A percentile compares a stretch with the other conserved stretches of the same genome.
Conservation (phyloP, 1,284 basidiomycete genomes). For the Cystobasidiaceae sp. region DNA sequence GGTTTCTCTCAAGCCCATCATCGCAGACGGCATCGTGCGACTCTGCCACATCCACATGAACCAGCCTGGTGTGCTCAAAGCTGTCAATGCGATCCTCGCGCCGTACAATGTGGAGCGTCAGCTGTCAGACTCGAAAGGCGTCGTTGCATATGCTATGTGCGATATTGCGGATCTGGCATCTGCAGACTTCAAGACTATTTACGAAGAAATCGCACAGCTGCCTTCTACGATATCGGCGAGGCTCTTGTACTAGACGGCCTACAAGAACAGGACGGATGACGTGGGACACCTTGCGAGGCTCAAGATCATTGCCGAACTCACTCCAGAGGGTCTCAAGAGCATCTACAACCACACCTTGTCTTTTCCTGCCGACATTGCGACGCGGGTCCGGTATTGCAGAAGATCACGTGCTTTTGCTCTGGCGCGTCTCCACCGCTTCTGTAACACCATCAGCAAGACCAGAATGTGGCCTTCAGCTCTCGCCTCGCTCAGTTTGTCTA, state of each 20-base stretch:
- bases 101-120: conserved; percentile 99
- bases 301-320: no score
- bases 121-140: conserved; percentile 82
- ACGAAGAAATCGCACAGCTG: no score
- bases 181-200: no score
- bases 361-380: conserved; percentile 52
- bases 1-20: conserved; percentile 89
- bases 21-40: conserved; percentile 67
- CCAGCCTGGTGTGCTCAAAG: conserved; percentile 91
- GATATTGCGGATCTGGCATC: conserved; percentile 92
- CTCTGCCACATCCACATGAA: conserved; percentile 96
- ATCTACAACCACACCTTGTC: conserved; percentile 76
- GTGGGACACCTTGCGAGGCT: no score
- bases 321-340: conserved; percentile 62
- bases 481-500: no score
- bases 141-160: conserved; percentile 90
- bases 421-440: no score
- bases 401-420: no score
- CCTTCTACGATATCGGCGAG: no score
- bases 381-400: conserved; percentile 34
- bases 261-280: no score
- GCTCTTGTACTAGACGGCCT: no score
- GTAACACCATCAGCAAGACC: no score
- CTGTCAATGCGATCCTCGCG: conserved; percentile 86
- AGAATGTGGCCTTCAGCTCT: no score